Base-by-base conservation (phyloP, 2,329 filamentous ascomycete genomes). In the Penicillium sumatraense region DNA sequence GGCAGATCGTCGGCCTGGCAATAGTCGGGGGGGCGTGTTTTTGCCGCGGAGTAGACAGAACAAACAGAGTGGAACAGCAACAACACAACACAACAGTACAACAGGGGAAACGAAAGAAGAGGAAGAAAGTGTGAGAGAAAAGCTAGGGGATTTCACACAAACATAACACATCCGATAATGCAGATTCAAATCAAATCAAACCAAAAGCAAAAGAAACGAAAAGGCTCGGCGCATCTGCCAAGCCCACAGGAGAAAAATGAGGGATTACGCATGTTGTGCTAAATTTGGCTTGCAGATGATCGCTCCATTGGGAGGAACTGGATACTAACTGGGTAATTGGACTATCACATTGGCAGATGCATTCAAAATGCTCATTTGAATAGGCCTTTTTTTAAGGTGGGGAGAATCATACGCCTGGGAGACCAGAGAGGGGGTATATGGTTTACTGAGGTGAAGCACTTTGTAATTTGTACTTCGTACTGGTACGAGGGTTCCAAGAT, bases 1-100 rank as follows among this genome's bases (percentile, higher is more conserved):
- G 52, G 56, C 47, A 29, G 60, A 62, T 63, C 56, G 63, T 65
- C 63, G 63, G 49, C 61, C 58, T 50, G 60, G 60, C 61, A 61
- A 64, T 64, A 21, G 5, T 38, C 24, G 51, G 44, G 38, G 38
- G 31, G 29, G 27, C 46, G 33, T 18, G 24, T 18, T 46, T 31
- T 27, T 46, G 21, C 24, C 24, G 42, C 42, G 26, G 42, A 31
- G 38, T 23, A 24, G 18, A 24, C 20, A 14, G 6, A 20, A 42
- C 20, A 42, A 23, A 24, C 9, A 13, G 18, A 40, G 16, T 9
- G 16, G 8, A 21, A 18, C 3, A 24, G 6, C 3, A 23, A 24
- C 11, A 41, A 35, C n/a, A 16, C 2, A 20, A 36, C 8, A 36
- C 11, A 8, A n/a, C n/a, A 9, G 38, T 24, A 14, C 3, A 26